phyloP scores from a whole-genome alignment of 805 yeast genomes.

The Kuraishia hungarica region DNA sequence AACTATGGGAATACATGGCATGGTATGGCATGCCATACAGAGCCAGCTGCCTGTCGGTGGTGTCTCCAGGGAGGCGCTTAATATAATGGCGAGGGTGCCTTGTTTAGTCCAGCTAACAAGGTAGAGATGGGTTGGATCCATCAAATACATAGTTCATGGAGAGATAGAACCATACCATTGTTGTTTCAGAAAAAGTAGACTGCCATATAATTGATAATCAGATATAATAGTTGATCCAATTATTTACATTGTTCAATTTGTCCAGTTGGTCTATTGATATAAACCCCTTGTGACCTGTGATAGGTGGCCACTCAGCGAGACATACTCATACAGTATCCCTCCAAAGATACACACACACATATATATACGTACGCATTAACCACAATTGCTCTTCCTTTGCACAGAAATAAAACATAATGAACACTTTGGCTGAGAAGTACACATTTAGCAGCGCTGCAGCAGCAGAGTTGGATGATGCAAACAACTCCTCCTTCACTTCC shows the following conservation, averaged over 20 bases:
- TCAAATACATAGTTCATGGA: too few relatives aligned
- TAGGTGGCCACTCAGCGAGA: background rate
- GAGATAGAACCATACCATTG: too few relatives aligned
- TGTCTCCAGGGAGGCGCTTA: background rate
- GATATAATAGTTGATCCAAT: too few relatives aligned
- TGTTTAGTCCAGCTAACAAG: too few relatives aligned
- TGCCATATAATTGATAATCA: too few relatives aligned
- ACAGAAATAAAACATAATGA: slow-evolving; percentile 9
- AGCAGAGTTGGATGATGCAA: slow-evolving; percentile 14
- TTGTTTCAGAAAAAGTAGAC: too few relatives aligned
- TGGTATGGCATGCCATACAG: too few relatives aligned
- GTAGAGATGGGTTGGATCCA: too few relatives aligned
- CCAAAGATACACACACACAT: too few relatives aligned
- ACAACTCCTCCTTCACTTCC: slow-evolving; percentile 6
- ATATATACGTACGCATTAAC: too few relatives aligned
- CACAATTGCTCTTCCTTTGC: background rate
- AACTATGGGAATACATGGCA: background rate
- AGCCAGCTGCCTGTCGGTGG: background rate
- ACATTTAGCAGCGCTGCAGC: slow-evolving; percentile 9
- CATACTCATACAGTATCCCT: background rate
- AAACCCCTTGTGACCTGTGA: background rate
- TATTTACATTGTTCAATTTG: too few relatives aligned
- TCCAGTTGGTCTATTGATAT: background rate
- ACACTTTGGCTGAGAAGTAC: slow-evolving; percentile 19
- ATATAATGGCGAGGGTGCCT: too few relatives aligned